Evolutionary conservation across 208 protist genomes (phyloP).

Genomic region (Crithidia bombi): DNA sequence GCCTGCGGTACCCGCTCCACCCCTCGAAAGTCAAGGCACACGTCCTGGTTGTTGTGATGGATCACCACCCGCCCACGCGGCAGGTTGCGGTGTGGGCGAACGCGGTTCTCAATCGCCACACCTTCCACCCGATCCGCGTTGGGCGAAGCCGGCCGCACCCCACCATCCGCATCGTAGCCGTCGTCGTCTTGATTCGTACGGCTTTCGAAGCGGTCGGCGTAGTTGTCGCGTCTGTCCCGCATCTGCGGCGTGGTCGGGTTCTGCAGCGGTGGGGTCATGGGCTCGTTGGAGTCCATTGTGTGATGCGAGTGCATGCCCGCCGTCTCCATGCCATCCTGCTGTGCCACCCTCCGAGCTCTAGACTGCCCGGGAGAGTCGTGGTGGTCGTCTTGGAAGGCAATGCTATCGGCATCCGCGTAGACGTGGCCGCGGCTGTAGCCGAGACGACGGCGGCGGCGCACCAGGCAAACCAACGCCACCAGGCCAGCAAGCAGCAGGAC

Average conservation of each 20-base stretch:
- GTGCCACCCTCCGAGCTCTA: neutral
- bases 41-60: conserved; percentile 36
- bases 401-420: conserved; percentile 13
- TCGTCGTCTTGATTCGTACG: neutral
- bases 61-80: conserved; percentile 35
- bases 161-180: neutral
- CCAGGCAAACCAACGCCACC: neutral
- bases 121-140: conserved; percentile 36
- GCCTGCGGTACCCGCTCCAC: conserved; percentile 47
- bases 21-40: conserved; percentile 38
- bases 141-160: conserved; percentile 25
- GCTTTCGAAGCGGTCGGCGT: conserved; percentile 24
- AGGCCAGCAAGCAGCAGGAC: neutral
- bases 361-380: neutral
- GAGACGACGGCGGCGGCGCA: neutral
- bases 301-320: conserved; percentile 1
- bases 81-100: conserved; percentile 43
- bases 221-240: conserved; percentile 26
- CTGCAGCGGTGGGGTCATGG: neutral
- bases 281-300: neutral
- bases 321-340: neutral
- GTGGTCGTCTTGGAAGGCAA: conserved; percentile 17
- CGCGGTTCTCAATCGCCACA: conserved; percentile 49
- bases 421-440: neutral
- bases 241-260: neutral